Conservation (phyloP, 352 stramenopile genomes). For the Pythium insidiosum region DNA sequence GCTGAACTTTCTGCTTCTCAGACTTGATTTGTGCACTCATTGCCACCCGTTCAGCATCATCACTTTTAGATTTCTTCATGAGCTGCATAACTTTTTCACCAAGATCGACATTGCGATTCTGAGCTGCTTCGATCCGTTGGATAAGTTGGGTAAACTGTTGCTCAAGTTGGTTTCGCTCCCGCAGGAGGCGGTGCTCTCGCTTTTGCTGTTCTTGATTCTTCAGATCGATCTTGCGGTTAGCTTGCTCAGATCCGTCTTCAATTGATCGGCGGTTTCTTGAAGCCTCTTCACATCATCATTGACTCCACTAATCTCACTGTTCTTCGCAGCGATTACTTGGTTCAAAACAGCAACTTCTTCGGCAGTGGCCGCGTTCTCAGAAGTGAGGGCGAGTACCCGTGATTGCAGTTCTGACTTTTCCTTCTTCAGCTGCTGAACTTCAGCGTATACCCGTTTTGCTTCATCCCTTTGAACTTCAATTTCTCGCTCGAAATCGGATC, state of each 20-base stretch:
- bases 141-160: slow-evolving; percentile 39
- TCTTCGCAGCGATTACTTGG: no score
- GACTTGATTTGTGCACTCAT: slow-evolving; percentile 53
- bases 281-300: no score
- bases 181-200: slow-evolving; percentile 45
- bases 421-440: not conserved
- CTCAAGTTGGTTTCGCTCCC: slow-evolving; percentile 51
- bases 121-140: slow-evolving; percentile 38
- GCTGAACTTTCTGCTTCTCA: slow-evolving; percentile 42
- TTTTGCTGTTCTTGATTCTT: slow-evolving; percentile 32
- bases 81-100: slow-evolving; percentile 53
- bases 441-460: not conserved
- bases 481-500: not conserved
- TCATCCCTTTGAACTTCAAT: not conserved
- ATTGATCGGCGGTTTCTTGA: no score
- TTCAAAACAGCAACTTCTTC: no score
- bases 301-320: no score
- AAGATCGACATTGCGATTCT: slow-evolving; percentile 42
- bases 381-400: not conserved
- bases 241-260: slow-evolving; percentile 23
- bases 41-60: slow-evolving; percentile 51
- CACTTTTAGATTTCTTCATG: slow-evolving; percentile 44
- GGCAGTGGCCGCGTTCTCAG: no score
- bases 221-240: no score
- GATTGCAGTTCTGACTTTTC: not conserved